Base-by-base conservation (phyloP, 1,139 yeast species). In the Sugiyamaella novakii region DNA sequence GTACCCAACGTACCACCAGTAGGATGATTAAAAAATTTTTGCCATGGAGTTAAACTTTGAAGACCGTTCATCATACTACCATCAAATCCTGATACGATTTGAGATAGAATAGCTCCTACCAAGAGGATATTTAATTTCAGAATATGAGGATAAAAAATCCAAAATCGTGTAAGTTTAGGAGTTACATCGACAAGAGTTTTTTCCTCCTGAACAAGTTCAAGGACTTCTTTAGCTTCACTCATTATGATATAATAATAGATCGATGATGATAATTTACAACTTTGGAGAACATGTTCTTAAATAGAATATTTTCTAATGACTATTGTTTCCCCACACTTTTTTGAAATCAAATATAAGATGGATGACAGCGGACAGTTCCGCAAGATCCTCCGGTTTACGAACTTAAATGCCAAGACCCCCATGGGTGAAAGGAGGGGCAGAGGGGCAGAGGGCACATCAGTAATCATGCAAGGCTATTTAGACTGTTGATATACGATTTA, bases 71-170 rank as follows among this genome's bases (percentile, higher is more conserved):
- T 54, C 22, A 56, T 47, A 11, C 51, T 39, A 18, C 57, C 59
- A 41, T 56, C 59, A 31, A 40, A 55, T 8, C 59, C 59, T 35
- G 46, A 48, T 54, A 73, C 75, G 27, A 80, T 73, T 19, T 79
- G 72, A 10, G 78, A 65, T 30, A 77, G 60, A 29, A 78, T 67
- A 28, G 75, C 68, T 12, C 47, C 47, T n/a, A 49, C 38, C 22
- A 77, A 58, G 17, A 70, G 55, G 25, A 66, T 46, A 54, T 74
- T 73, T 51, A 78, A 67, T 34, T 57, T 53, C 5, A 68, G 54
- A 43, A 78, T 61, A 52, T 76, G 73, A 8, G 69, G 63, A 30
- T 69, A 68, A 18, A 54, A 55, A 52, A 53, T 59, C 75, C 75
- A 71, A 7, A 63, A 54, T 48, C 59, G 63, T 28, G 61, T 67